Percentiles rank a stretch among this genome's conserved stretches.
These are phyloP conservation scores for Letharia lupina DNA, from an alignment of 495 filamentous ascomycete species.

Conservation along the genomic window DNA sequence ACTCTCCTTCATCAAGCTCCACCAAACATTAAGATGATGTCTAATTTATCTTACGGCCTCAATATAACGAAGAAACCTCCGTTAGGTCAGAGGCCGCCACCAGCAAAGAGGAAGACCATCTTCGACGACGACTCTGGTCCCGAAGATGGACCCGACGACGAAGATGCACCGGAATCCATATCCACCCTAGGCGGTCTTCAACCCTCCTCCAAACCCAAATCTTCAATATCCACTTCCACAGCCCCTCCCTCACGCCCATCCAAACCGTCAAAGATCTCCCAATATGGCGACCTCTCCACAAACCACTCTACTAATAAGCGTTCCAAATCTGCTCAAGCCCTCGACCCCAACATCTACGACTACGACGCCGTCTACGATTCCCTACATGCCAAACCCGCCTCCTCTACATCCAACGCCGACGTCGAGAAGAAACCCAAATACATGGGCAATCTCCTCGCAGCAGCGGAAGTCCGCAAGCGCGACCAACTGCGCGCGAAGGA, in stretches of 20 bases:
- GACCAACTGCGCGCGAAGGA: conserved; percentile 84
- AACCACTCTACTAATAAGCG: conserved; percentile 42
- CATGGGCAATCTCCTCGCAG: conserved; percentile 69
- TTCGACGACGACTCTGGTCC: conserved; percentile 41
- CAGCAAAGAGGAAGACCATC: conserved; percentile 43
- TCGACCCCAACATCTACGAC: conserved; percentile 49
- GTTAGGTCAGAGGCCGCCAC: conserved; percentile 28
- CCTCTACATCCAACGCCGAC: conserved; percentile 19
- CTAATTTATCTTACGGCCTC: conserved; percentile 48
- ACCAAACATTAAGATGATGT: conserved; percentile 29
- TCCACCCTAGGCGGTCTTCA: conserved; percentile 37
- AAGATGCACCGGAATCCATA: conserved; percentile 27
- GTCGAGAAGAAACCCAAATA: conserved; percentile 55
- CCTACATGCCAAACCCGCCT: conserved; percentile 37
- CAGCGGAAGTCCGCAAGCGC: conserved; percentile 79
- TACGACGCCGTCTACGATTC: conserved; percentile 50
- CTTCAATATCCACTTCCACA: conserved; percentile 8
- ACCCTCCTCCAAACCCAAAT: conserved; percentile 22
- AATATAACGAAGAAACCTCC: conserved; percentile 45
- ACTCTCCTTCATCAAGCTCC: not conserved
- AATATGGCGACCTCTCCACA: conserved; percentile 44
- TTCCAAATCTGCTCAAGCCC: conserved; percentile 37
- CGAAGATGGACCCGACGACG: conserved; percentile 42
- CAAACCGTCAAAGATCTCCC: conserved; percentile 25
- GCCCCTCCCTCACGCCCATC: conserved; percentile 8